Percentiles rank a stretch among this genome's conserved stretches.
phyloP scores from a whole-genome alignment of 805 yeast species.

The Ogataea neopini region DNA sequence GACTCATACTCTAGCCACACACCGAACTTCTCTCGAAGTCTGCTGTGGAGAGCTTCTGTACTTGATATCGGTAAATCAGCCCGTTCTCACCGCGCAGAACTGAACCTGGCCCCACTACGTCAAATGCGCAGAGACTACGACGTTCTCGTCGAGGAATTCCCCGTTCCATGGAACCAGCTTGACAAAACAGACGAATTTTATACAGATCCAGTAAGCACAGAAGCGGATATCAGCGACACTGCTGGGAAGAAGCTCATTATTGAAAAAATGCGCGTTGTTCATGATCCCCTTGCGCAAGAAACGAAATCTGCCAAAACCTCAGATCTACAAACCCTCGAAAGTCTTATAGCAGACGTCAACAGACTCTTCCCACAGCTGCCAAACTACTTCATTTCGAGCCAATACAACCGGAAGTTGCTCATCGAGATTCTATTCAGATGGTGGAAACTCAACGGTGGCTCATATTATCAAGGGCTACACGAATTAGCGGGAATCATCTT shows the following conservation, averaged over 20 bases:
- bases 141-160: slow-evolving; percentile 25
- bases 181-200: slow-evolving; percentile 27
- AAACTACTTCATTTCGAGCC: slow-evolving; percentile 30
- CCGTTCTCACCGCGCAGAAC: slow-evolving; percentile 12
- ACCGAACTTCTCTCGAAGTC: slow-evolving; percentile 24
- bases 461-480: slow-evolving; percentile 54
- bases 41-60: slow-evolving; percentile 28
- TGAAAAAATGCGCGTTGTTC: slow-evolving; percentile 19
- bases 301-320: slow-evolving; percentile 10
- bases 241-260: slow-evolving; percentile 15
- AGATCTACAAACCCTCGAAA: slow-evolving; percentile 43
- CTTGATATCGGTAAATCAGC: slow-evolving; percentile 13
- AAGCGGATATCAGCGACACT: slow-evolving; percentile 30
- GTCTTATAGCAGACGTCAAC: slow-evolving; percentile 52
- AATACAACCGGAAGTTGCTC: slow-evolving; percentile 31
- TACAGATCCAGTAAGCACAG: slow-evolving; percentile 13
- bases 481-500: slow-evolving; percentile 53
- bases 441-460: slow-evolving; percentile 44
- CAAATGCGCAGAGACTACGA: slow-evolving; percentile 24
- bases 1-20: slow-evolving; percentile 10
- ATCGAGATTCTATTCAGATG: slow-evolving; percentile 48
- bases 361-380: slow-evolving; percentile 49
- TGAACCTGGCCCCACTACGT: slow-evolving; percentile 19
- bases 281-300: slow-evolving; percentile 23
- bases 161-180: slow-evolving; percentile 39